Percentiles rank a stretch among this genome's conserved stretches.
Evolutionary conservation across 208 protist species (phyloP).

Genomic region (Acanthamoeba healyi): DNA sequence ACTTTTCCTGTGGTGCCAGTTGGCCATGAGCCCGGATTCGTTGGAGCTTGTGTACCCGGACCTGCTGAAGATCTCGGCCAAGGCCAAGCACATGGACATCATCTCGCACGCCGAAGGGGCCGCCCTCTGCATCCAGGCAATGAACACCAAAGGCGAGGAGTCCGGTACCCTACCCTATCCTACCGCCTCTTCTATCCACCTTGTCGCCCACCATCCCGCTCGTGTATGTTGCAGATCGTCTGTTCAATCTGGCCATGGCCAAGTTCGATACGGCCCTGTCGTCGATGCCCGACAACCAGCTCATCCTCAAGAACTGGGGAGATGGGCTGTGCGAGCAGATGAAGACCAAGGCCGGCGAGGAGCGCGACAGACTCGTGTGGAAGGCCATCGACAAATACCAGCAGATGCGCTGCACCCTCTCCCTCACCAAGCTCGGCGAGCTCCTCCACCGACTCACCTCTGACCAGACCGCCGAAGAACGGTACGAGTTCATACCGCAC

Average conservation of each 20-base stretch:
- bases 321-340: constrained; percentile 36
- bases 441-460: background rate
- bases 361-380: constrained; percentile 17
- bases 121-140: constrained; percentile 20
- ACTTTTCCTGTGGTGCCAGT: background rate
- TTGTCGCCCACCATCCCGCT: no score
- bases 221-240: background rate
- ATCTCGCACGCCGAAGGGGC: constrained; percentile 30
- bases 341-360: constrained; percentile 21
- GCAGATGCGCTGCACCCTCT: constrained; percentile 8
- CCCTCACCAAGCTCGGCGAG: constrained; percentile 1
- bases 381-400: constrained; percentile 48
- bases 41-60: background rate
- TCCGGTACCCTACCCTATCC: no score
- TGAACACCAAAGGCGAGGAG: constrained; percentile 27
- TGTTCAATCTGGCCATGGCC: constrained; percentile 40
- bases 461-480: background rate
- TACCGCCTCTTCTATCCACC: no score
- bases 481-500: no score
- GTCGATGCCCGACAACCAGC: constrained; percentile 18
- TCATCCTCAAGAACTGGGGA: constrained; percentile 50
- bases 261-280: constrained; percentile 37
- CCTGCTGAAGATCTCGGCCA: constrained; percentile 11
- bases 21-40: constrained; percentile 12
- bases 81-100: constrained; percentile 45